Evolutionary conservation across 2,329 filamentous ascomycete species (phyloP), one percentile per base, ranked within the genome.

Genomic region (Aspergillus sclerotialis): DNA sequence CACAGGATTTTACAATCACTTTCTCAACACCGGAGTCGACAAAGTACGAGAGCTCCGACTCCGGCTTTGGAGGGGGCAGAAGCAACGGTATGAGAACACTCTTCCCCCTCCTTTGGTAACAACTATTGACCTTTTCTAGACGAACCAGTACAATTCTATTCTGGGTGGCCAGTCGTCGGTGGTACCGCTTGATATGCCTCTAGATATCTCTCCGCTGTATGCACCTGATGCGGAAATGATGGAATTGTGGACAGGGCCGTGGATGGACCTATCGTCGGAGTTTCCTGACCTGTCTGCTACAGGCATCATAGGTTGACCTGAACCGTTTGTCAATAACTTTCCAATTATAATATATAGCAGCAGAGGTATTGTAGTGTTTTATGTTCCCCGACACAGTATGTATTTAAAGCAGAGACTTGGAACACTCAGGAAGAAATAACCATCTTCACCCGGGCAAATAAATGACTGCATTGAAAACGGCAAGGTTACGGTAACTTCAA

Each of bases 131-230:
- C 28, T 28, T 33, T 16, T 18, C 27, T 8, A 45, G 38, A 24
- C 37, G 19, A 34, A 24, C 4, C 40, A 45, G 19, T 45, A 40
- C 21, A 35, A 42, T 14, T 44, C 37, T 8, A 37, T 45, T 15
- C 19, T 46, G 4, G 44, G 39, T 31, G 38, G 42, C 1, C 37
- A 39, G 14, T 37, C 42, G n/a, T 39, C 37, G 10, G 37, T 44
- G 2, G 38, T 36, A 28, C 35, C 39, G 16, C 33, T 46, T 17
- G 39, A 45, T 7, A 45, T 44, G 39, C 37, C 42, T 16, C 27
- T 45, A 4, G 42, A 43, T 15, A 30, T 46, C 11, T 45, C 38
- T 13, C 34, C 42, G 7, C 29, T 43, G 2, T 39, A 40, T 32
- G 42, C 33, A 21, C 33, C 44, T 12, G 42, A 41, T 10, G 18